Evolutionary conservation across 495 filamentous ascomycete genomes (phyloP), one percentile per base, ranked within the genome.

Genomic region (Penicillium herquei): DNA sequence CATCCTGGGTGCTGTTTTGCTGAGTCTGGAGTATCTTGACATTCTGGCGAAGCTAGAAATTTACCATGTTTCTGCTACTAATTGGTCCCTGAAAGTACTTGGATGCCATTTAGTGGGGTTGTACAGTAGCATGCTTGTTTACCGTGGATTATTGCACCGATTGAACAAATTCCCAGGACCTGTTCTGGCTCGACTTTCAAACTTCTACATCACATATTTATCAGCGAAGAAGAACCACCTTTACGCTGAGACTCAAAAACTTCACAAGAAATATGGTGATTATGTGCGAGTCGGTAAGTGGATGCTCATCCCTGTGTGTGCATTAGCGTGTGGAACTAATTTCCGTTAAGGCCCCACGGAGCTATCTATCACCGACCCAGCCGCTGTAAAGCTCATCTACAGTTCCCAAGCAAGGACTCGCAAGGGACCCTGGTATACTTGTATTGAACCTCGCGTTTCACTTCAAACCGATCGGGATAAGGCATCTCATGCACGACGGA

Each of bases 251-350:
- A 34, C 67, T 0, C 39, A 72, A 9, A 55, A 61, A 0, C 68
- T 80, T 2, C 80, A 83, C 55, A 12, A 66, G n/a, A 65, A 72
- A 45, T 74, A 81, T 63, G 78, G 80, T 0, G 67, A 70, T 33
- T 70, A 78, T 39, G 73, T 82, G 0, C 59, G 67, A 7, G 35
- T 62, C 21, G 67, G 65, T 67, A 41, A 53, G 31, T 45, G 34
- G 34, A 10, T 13, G 0, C 13, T 16, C 16, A 1, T 12, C 3
- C 13, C 11, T 7, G 3, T 13, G 10, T 2, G 13, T 4, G 12
- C 37, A 16, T 0, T 65, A 67, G 65, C 34, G 8, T 13, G 2
- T 13, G 34, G 43, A 14, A 13, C 43, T 32, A 26, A 32, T 31
- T 44, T 18, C 13, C 12, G 43, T 37, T 37, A 31, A 46, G 72